Evolutionary conservation across 1,284 basidiomycete genomes (phyloP).

Genomic region (Cutaneotrichosporon cutaneum): DNA sequence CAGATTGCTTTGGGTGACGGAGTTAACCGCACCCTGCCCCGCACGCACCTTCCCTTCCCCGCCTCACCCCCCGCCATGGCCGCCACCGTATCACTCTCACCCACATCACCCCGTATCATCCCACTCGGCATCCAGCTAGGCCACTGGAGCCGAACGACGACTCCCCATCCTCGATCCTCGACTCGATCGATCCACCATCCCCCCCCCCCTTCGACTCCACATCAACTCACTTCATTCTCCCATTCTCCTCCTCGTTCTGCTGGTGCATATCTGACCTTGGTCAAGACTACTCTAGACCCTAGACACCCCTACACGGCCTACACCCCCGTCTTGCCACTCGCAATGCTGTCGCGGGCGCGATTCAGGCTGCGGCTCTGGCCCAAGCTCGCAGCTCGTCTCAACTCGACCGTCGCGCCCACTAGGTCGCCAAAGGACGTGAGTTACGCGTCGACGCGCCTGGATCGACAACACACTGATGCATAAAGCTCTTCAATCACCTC

Average conservation of each 20-base stretch:
- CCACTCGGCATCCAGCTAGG: no score
- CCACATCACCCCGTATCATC: background rate
- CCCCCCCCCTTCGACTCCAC: background rate
- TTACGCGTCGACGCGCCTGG: background rate
- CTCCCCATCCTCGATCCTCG: no score
- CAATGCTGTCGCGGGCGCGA: conserved; percentile 15
- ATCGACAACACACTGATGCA: background rate
- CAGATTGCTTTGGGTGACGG: no score
- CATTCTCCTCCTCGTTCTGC: background rate
- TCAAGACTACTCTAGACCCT: conserved; percentile 4
- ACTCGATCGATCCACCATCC: background rate
- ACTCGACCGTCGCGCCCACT: conserved; percentile 9
- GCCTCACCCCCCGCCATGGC: no score
- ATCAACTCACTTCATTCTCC: background rate
- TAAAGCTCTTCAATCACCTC: conserved; percentile 79
- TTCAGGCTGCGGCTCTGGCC: conserved; percentile 10
- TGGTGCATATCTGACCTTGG: background rate
- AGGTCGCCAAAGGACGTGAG: conserved; percentile 25
- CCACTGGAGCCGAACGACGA: no score
- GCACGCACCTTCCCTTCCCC: background rate
- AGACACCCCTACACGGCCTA: background rate
- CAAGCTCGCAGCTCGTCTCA: conserved; percentile 8
- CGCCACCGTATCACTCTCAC: no score
- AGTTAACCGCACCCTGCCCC: no score
- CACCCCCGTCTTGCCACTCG: background rate